Evolutionary conservation across 148 eudicot genomes (phyloP), one percentile per base, ranked within the genome.

Genomic region (Arbutus unedo): DNA sequence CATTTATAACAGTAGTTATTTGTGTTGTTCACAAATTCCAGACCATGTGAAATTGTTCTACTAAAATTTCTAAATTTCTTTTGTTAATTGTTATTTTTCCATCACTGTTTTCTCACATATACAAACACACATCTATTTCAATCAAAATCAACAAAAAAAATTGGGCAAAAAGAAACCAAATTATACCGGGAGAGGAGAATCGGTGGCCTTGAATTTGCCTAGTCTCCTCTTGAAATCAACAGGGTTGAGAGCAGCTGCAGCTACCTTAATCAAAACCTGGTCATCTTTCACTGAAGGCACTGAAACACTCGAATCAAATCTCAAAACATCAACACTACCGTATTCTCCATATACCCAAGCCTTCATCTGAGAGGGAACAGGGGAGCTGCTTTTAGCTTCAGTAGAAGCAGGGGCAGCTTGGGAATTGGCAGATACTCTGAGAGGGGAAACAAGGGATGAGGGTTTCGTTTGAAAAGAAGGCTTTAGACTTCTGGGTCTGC

Each of bases 211-310:
- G 74, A 94, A 93, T 81, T 93, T 91, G 7, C 97, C 98, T 1
- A 88, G 74, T 16, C 98, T 87, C 82, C 99, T 84, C 91, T 94
- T 94, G 87, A 84, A 91, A 86, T 96, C 99, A 79, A 96, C 91
- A 84, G 99, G 99, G 67, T 96, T 96, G 19, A 96, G 84, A 83
- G 93, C 97, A 84, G 98, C 98, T 47, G 97, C 99, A 80, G 18
- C 87, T 59, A 96, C 99, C 89, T 91, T 94, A 72, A 96, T 56
- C 92, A 96, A 89, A 1, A 96, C 99, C 82, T 94, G 93, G 76
- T 94, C 98, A 78, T 89, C 92, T 49, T 90, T 86, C 54, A 94
- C 54, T 13, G 91, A 86, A 77, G 99, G 99, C 19, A 96, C 94
- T 15, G 88, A 74, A 38, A 94, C 92, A 82, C 83, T 87, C 10